phyloP scores from a whole-genome alignment of 78 protist species.

The Polysphondylium violaceum region DNA sequence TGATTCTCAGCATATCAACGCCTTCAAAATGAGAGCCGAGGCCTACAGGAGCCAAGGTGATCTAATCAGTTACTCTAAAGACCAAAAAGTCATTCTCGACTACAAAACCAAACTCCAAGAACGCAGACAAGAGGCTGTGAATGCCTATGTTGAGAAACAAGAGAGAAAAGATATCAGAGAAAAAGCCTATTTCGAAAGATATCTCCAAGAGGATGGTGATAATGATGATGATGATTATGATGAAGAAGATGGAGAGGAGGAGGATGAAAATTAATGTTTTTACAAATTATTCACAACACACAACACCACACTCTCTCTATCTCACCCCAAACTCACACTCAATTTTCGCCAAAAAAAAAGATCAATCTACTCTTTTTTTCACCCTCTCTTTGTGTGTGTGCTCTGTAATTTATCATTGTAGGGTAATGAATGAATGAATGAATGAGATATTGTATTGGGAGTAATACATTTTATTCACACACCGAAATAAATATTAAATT shows the following conservation, averaged over 20 bases:
- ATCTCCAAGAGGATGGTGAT: background rate
- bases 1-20: slow-evolving; percentile 21
- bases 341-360: no score
- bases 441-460: no score
- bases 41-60: background rate
- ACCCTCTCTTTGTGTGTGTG: no score
- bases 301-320: no score
- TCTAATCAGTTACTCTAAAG: background rate
- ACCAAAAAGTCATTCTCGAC: slow-evolving; percentile 3
- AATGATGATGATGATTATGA: background rate
- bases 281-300: no score
- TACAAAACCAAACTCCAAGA: slow-evolving; percentile 2
- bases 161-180: background rate
- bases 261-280: no score
- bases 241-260: background rate
- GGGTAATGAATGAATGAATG: no score
- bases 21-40: slow-evolving; percentile 44
- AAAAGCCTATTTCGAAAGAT: slow-evolving; percentile 1
- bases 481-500: no score
- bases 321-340: no score
- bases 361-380: no score
- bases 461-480: no score
- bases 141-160: slow-evolving; percentile 13
- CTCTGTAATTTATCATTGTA: no score
- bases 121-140: slow-evolving; percentile 2